Conservation (phyloP, 768 basidiomycete species). For the Hydnum rufescens region DNA sequence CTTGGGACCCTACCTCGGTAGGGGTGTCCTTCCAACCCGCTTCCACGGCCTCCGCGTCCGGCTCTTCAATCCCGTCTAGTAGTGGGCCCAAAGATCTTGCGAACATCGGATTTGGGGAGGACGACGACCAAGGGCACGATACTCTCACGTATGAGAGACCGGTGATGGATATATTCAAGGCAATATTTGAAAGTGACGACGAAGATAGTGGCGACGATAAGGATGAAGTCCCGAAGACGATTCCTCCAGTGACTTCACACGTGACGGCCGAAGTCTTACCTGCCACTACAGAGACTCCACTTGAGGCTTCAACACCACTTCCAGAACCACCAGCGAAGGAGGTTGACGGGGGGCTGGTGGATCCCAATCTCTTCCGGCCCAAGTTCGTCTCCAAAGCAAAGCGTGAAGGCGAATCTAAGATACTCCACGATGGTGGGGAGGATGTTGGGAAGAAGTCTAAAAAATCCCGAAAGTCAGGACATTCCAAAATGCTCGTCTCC, state of each 20-base stretch:
- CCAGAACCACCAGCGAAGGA: slow-evolving; percentile 8
- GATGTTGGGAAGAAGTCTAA: slow-evolving; percentile 20
- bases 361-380: slow-evolving; percentile 67
- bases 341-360: slow-evolving; percentile 22
- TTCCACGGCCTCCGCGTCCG: neutral
- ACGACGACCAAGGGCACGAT: slow-evolving; percentile 73
- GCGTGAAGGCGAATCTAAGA: slow-evolving; percentile 20
- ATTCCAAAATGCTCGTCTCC: too few species aligned
- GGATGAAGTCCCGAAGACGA: slow-evolving; percentile 18
- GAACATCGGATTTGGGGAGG: slow-evolving; percentile 82
- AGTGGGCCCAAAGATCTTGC: slow-evolving; percentile 28
- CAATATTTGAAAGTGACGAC: slow-evolving; percentile 91
- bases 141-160: slow-evolving; percentile 79
- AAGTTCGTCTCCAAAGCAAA: slow-evolving; percentile 55
- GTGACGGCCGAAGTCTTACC: neutral
- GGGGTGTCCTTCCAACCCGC: neutral
- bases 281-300: neutral
- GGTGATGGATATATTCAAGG: slow-evolving; percentile 85
- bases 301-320: neutral
- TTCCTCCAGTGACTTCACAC: neutral
- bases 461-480: slow-evolving; percentile 24
- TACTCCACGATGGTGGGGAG: neutral
- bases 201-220: slow-evolving; percentile 67
- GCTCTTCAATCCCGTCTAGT: neutral
- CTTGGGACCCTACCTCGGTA: neutral